Percentiles rank a stretch among this genome's conserved stretches.
phyloP scores from a whole-genome alignment of 768 basidiomycete genomes.

The Gelatoporia subvermispora region DNA sequence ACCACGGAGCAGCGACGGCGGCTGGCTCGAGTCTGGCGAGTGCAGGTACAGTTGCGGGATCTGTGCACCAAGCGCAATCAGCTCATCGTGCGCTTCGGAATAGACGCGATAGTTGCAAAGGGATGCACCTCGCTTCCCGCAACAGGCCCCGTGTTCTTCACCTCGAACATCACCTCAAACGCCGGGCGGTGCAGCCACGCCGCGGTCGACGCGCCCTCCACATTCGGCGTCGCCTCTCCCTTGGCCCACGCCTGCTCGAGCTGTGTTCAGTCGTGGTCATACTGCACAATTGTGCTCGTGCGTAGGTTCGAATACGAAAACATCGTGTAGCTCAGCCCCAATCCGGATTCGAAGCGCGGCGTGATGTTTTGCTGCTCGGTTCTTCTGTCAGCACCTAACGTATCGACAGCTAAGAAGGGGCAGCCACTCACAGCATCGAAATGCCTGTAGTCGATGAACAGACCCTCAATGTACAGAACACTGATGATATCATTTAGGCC shows the following conservation, averaged over 20 bases:
- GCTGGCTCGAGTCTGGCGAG: constrained; percentile 39
- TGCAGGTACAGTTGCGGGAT: constrained; percentile 73
- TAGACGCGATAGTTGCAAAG: background rate
- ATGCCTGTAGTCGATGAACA: constrained; percentile 31
- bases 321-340: constrained; percentile 77
- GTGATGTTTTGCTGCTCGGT: constrained; percentile 65
- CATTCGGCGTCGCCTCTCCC: constrained; percentile 12
- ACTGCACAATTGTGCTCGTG: constrained; percentile 36
- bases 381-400: constrained; percentile 24
- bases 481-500: constrained; percentile 27
- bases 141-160: constrained; percentile 32
- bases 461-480: constrained; percentile 61
- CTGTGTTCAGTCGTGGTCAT: constrained; percentile 24
- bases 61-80: constrained; percentile 40
- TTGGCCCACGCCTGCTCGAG: constrained; percentile 14
- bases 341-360: constrained; percentile 85
- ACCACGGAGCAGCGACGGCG: constrained; percentile 30
- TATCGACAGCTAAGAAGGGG: background rate
- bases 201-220: constrained; percentile 16
- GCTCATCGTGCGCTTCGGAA: no score
- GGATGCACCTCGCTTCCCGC: constrained; percentile 26
- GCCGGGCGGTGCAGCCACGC: constrained; percentile 24
- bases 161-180: constrained; percentile 28
- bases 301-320: constrained; percentile 67
- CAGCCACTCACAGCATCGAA: constrained; percentile 30